phyloP scores from a whole-genome alignment of 495 filamentous ascomycete species.

The Xylaria curta region DNA sequence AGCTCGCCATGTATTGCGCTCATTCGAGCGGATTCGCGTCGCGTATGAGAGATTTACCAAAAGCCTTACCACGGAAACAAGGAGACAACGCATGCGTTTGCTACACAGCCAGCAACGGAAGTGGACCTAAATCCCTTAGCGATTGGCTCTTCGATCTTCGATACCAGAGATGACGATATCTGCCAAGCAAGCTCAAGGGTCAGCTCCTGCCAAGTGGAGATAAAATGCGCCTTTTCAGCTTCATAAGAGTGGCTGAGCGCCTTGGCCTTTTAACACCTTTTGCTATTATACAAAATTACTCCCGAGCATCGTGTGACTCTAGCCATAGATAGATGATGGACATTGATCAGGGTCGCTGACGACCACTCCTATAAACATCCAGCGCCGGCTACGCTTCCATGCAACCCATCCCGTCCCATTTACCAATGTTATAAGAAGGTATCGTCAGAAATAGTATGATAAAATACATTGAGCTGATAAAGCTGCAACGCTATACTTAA shows the following conservation, averaged over 20 bases:
- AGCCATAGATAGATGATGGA: no score
- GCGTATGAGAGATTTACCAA: not conserved
- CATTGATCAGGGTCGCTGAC: not conserved
- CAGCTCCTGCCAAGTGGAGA: slow-evolving; percentile 8
- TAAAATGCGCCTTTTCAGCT: slow-evolving; percentile 13
- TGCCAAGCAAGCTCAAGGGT: slow-evolving; percentile 7
- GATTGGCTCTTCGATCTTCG: not conserved
- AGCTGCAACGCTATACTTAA: not conserved
- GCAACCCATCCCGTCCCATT: not conserved
- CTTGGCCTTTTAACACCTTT: slow-evolving; percentile 13
- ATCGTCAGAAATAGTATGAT: not conserved
- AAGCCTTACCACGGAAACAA: not conserved
- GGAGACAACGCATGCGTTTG: slow-evolving; percentile 15
- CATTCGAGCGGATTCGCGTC: not conserved
- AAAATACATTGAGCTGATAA: not conserved
- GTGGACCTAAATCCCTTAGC: not conserved
- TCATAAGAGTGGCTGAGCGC: slow-evolving; percentile 14
- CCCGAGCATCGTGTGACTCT: not conserved
- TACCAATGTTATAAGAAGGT: not conserved
- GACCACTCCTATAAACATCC: not conserved
- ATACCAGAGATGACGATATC: not conserved
- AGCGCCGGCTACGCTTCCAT: slow-evolving; percentile 8
- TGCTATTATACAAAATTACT: not conserved
- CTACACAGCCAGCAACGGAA: not conserved
- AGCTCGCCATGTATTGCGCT: not conserved